Conservation (phyloP, 202 grass and related monocot species). For the Dendrocalamus latiflorus region DNA sequence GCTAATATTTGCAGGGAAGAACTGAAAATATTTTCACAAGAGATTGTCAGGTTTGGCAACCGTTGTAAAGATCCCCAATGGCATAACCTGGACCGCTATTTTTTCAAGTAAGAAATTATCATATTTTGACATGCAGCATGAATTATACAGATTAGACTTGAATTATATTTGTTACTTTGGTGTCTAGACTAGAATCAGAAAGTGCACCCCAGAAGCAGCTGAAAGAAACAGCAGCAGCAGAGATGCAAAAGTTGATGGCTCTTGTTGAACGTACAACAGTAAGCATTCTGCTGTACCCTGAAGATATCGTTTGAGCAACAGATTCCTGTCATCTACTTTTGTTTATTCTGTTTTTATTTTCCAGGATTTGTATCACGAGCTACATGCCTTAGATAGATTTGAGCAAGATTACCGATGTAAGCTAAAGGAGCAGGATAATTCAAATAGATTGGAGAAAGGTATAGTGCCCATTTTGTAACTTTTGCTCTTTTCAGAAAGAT, state of each 20-base stretch:
- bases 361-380: too few species aligned
- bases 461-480: too few species aligned
- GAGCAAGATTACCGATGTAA: too few species aligned
- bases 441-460: too few species aligned
- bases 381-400: too few species aligned
- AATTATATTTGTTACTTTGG: conserved; percentile 24
- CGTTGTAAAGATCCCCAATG: conserved; percentile 74
- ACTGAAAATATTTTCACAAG: conserved; percentile 50
- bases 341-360: too few species aligned
- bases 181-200: conserved; percentile 83
- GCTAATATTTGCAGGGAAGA: conserved; percentile 47
- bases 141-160: conserved; percentile 22
- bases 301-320: too few species aligned
- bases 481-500: too few species aligned
- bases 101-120: conserved; percentile 51
- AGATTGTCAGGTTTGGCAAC: conserved; percentile 70
- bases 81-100: conserved; percentile 72
- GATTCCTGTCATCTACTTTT: too few species aligned
- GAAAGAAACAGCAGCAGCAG: conserved; percentile 57
- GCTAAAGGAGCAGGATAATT: too few species aligned
- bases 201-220: conserved; percentile 52
- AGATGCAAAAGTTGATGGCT: conserved; percentile 66
- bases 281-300: too few species aligned
- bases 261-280: too few species aligned
- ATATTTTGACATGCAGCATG: conserved; percentile 14